Percentiles rank a stretch among this genome's conserved stretches.
These are phyloP conservation scores for Orobanche coerulescens DNA, from an alignment of 257 asterid species.

Conservation along the genomic window DNA sequence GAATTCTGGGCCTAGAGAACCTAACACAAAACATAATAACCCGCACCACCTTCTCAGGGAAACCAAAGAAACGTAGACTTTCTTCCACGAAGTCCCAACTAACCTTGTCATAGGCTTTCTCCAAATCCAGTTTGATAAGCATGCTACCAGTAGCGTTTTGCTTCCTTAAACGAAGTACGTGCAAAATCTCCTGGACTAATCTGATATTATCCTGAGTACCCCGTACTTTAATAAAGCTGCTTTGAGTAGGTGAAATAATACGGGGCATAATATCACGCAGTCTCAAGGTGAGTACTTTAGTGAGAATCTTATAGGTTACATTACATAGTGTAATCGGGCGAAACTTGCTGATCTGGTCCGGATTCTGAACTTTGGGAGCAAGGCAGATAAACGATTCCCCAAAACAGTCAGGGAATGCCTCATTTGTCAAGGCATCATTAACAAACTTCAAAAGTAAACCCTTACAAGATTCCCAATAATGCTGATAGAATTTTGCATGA, in stretches of 20 bases:
- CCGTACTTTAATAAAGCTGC: too few relatives aligned
- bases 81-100: background rate
- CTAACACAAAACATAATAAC: background rate
- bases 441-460: background rate
- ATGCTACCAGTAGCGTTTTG: background rate
- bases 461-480: background rate
- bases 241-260: too few relatives aligned
- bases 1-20: background rate
- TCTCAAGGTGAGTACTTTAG: too few relatives aligned
- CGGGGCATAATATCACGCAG: too few relatives aligned
- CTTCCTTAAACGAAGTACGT: background rate
- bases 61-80: background rate
- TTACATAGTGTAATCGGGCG: too few relatives aligned
- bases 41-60: background rate
- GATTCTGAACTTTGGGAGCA: background rate
- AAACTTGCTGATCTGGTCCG: background rate
- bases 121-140: background rate
- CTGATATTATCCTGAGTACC: too few relatives aligned
- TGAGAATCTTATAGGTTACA: too few relatives aligned
- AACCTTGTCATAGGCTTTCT: too few relatives aligned
- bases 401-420: background rate
- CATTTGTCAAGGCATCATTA: background rate
- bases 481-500: background rate
- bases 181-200: background rate
- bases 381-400: background rate